phyloP scores from a whole-genome alignment of 1,284 basidiomycete species.

The Boletellus deceptivus region DNA sequence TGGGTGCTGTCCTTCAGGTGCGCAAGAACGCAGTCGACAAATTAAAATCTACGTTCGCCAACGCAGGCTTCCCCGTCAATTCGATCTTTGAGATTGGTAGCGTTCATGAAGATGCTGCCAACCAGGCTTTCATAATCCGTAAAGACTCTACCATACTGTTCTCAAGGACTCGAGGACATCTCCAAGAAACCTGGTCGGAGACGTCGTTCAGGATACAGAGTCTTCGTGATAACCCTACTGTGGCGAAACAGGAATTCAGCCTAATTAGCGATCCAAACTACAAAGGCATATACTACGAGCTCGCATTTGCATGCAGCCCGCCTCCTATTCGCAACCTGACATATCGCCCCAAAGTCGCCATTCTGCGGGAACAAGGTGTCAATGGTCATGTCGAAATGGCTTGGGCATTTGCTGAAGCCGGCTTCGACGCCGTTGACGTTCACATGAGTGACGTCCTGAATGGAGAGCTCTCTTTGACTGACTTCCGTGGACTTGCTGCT shows the following conservation, averaged over 20 bases:
- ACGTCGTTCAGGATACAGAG: conserved; percentile 92
- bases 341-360: conserved; percentile 84
- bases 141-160: conserved; percentile 58
- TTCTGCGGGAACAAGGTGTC: conserved; percentile 96
- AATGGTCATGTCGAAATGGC: conserved; percentile 99
- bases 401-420: conserved; percentile 92
- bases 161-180: conserved; percentile 60
- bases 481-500: conserved; percentile 88
- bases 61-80: conserved; percentile 69
- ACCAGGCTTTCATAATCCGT: conserved; percentile 66
- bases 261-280: conserved; percentile 68
- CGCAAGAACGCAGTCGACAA: conserved; percentile 56
- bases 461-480: conserved; percentile 59
- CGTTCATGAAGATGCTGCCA: conserved; percentile 50
- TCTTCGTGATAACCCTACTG: conserved; percentile 80
- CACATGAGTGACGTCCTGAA: conserved; percentile 97
- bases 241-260: conserved; percentile 81
- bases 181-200: conserved; percentile 91
- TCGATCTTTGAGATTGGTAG: conserved; percentile 77
- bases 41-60: conserved; percentile 63
- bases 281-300: conserved; percentile 75
- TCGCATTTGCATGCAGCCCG: conserved; percentile 60
- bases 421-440: conserved; percentile 93
- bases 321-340: conserved; percentile 34
- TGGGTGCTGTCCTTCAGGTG: conserved; percentile 92